Evolutionary conservation across 2,329 filamentous ascomycete species (phyloP), one percentile per base, ranked within the genome.

Genomic region (Pseudogymnoascus sp.): DNA sequence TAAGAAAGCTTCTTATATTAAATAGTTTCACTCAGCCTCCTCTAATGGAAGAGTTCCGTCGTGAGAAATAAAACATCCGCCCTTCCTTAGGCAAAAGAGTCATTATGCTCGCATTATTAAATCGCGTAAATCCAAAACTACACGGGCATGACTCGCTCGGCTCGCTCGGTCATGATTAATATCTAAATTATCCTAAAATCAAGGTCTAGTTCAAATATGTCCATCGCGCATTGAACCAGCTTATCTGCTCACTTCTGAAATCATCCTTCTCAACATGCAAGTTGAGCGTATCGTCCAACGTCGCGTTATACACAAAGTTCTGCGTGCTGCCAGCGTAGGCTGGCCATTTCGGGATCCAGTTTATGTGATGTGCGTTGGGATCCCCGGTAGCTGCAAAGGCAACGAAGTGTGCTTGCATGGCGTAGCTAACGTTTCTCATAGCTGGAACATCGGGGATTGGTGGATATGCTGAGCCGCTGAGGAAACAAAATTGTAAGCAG

Each of bases 221-320:
- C 82, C 70, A 80, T 79, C 64, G 78, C 75, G 81, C 81, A 83
- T 64, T 61, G 23, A 42, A 61, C 61, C 42, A 64, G 31, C 36
- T 26, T 6, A 64, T 47, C 12, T 40, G 40, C 29, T 59, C 62
- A 21, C 23, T 34, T 12, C 60, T 40, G 14, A 63, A 63, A 39
- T 54, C 37, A 54, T 62, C 57, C 6, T 63, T 39, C 16, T 64
- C 63, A 21, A 63, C 16, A 59, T 62, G 60, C 37, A 64, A 63
- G 21, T 62, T 63, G 18, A 63, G 31, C 6, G 42, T 26, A 29
- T 63, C 23, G 16, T 45, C 37, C 31, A 64, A 14, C n/a, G 62
- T 64, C 16, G 39, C 62, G 18, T 64, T 64, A 42, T 61, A 63
- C 62, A 64, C 61, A 40, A 61, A 61, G 31, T 61, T 61, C 23